Conservation (phyloP, 2,329 filamentous ascomycete genomes). For the Sphaerulina populicola region DNA sequence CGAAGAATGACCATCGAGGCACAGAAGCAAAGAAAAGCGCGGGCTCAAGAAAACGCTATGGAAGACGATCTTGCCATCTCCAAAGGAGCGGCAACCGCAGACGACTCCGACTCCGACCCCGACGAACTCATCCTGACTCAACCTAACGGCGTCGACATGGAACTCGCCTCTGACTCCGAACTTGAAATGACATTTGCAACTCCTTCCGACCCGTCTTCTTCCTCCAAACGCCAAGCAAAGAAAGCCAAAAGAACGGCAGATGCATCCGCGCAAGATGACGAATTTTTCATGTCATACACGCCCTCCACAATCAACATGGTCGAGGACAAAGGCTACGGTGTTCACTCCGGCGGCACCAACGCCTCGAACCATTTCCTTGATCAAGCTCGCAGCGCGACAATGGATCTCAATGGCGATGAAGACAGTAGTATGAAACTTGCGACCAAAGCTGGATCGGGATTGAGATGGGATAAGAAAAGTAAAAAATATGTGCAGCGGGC, state of each 20-base stretch:
- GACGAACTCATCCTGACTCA: slow-evolving; percentile 33
- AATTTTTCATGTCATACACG: slow-evolving; percentile 94
- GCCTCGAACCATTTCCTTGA: slow-evolving; percentile 67
- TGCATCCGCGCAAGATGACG: slow-evolving; percentile 65
- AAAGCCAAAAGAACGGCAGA: slow-evolving; percentile 26
- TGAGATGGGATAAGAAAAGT: slow-evolving; percentile 95
- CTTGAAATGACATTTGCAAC: slow-evolving; percentile 46
- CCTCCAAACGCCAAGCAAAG: slow-evolving; percentile 14
- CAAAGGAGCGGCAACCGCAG: slow-evolving; percentile 40
- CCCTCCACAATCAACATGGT: slow-evolving; percentile 71
- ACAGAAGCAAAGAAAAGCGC: slow-evolving; percentile 34
- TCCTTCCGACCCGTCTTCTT: slow-evolving; percentile 13
- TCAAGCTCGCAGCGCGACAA: slow-evolving; percentile 75
- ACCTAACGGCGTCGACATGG: slow-evolving; percentile 32
- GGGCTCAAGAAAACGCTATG: slow-evolving; percentile 25
- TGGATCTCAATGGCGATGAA: slow-evolving; percentile 91
- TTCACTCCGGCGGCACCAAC: slow-evolving; percentile 63
- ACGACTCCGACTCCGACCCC: slow-evolving; percentile 32
- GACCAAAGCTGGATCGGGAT: slow-evolving; percentile 54
- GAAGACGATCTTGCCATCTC: slow-evolving; percentile 29
- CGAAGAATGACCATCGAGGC: slow-evolving; percentile 61
- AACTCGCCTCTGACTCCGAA: slow-evolving; percentile 46
- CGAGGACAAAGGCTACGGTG: slow-evolving; percentile 87
- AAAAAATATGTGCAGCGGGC: slow-evolving; percentile 87
- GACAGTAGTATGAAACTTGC: slow-evolving; percentile 64